phyloP scores from a whole-genome alignment of 805 yeast genomes.

The Sugiyamaella smithiae region DNA sequence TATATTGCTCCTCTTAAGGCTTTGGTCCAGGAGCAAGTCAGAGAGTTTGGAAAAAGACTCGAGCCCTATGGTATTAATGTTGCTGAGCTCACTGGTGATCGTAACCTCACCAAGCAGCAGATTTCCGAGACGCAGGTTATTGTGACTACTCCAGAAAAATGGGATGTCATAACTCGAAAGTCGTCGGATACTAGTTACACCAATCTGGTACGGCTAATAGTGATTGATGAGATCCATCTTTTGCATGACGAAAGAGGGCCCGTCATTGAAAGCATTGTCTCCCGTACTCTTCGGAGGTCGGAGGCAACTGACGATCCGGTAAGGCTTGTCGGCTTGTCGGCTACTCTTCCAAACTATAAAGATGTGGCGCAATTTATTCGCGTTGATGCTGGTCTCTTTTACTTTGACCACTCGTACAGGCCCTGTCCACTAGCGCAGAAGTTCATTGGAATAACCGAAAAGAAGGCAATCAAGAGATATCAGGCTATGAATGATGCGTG shows the following conservation, averaged over 20 bases:
- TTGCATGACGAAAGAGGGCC: conserved; percentile 96
- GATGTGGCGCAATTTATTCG: conserved; percentile 83
- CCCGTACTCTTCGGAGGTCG: conserved; percentile 58
- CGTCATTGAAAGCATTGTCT: conserved; percentile 81
- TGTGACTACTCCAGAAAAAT: conserved; percentile 94
- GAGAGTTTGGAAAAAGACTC: conserved; percentile 75
- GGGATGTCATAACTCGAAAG: conserved; percentile 95
- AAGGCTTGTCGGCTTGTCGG: conserved; percentile 83
- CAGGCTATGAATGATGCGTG: conserved; percentile 90
- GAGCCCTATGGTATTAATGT: conserved; percentile 64
- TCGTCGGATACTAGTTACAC: conserved; percentile 63
- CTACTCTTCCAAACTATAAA: conserved; percentile 83
- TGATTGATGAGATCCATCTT: conserved; percentile 90
- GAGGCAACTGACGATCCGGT: conserved; percentile 48
- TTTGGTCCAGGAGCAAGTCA: conserved; percentile 88
- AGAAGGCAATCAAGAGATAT: conserved; percentile 69
- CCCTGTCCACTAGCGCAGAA: conserved; percentile 93
- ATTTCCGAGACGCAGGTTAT: conserved; percentile 74
- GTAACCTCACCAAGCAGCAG: conserved; percentile 70
- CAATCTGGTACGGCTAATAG: conserved; percentile 61
- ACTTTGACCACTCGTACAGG: conserved; percentile 77
- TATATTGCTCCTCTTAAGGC: conserved; percentile 95
- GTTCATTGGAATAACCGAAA: conserved; percentile 83
- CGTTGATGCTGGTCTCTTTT: conserved; percentile 69
- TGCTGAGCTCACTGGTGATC: conserved; percentile 88